Percentiles rank a stretch among this genome's conserved stretches.
Evolutionary conservation across 1,284 basidiomycete species (phyloP).

Genomic region (Boletus semigastroideus): DNA sequence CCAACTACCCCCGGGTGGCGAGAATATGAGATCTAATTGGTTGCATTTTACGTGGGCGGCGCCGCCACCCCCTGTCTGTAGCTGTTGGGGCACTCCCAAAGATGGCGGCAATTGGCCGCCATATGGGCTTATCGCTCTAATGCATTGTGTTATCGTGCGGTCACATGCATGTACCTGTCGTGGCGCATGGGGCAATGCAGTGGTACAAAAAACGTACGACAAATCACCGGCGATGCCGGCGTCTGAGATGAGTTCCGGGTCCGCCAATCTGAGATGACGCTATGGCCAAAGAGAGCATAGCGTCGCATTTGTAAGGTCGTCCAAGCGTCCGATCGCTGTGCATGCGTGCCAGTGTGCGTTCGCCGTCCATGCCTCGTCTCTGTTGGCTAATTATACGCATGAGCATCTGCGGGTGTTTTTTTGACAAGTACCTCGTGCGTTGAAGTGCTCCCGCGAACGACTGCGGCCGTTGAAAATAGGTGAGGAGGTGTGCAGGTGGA

Average conservation of each 20-base stretch:
- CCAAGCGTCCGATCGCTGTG: conserved; percentile 5
- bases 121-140: conserved; percentile 7
- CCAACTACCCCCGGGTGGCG: too few relatives aligned
- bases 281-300: too few relatives aligned
- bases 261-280: background rate
- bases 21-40: background rate
- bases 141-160: conserved; percentile 2
- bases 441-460: background rate
- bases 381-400: conserved; percentile 16
- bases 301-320: background rate
- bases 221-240: background rate
- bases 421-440: background rate
- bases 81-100: background rate
- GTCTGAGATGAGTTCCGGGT: conserved; percentile 4
- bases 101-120: background rate
- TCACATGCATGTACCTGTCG: background rate
- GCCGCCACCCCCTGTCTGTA: background rate
- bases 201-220: background rate
- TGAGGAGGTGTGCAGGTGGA: conserved; percentile 2
- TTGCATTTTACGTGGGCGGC: background rate
- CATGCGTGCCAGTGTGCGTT: conserved; percentile 9
- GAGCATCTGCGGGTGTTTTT: background rate
- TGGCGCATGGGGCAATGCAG: background rate
- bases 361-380: background rate
- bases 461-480: conserved; percentile 14